These are phyloP conservation scores for Gentiana straminea DNA, from an alignment of 257 asterid genomes.

Conservation along the genomic window DNA sequence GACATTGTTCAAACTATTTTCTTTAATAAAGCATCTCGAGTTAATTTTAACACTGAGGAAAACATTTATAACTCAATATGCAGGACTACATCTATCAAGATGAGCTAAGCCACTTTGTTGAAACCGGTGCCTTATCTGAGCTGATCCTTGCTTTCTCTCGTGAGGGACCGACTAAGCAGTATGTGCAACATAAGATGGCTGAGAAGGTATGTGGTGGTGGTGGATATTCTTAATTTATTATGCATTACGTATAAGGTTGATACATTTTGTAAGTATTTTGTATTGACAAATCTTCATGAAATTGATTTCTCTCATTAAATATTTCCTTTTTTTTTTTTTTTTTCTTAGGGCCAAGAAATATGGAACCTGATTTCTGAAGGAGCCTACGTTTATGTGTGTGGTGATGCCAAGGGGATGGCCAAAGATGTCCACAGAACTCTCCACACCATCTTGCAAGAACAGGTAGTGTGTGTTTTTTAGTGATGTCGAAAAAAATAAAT, in stretches of 20 bases:
- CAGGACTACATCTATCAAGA: conserved; percentile 92
- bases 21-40: too few relatives aligned
- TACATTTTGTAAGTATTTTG: too few relatives aligned
- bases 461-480: conserved; percentile 29
- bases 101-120: conserved; percentile 51
- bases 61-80: background rate
- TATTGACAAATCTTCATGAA: too few relatives aligned
- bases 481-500: too few relatives aligned
- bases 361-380: conserved; percentile 90
- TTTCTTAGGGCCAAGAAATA: conserved; percentile 53
- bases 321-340: background rate
- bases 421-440: conserved; percentile 96
- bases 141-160: conserved; percentile 93
- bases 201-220: conserved; percentile 41
- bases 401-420: conserved; percentile 99
- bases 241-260: too few relatives aligned
- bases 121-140: conserved; percentile 78
- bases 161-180: conserved; percentile 78
- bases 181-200: conserved; percentile 93
- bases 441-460: conserved; percentile 80
- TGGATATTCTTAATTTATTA: background rate
- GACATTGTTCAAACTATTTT: background rate
- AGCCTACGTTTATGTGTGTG: conserved; percentile 78
- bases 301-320: too few relatives aligned
- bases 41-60: too few relatives aligned